These are phyloP conservation scores for Colletotrichum noveboracense DNA, from an alignment of 2,329 filamentous ascomycete genomes.

Conservation along the genomic window DNA sequence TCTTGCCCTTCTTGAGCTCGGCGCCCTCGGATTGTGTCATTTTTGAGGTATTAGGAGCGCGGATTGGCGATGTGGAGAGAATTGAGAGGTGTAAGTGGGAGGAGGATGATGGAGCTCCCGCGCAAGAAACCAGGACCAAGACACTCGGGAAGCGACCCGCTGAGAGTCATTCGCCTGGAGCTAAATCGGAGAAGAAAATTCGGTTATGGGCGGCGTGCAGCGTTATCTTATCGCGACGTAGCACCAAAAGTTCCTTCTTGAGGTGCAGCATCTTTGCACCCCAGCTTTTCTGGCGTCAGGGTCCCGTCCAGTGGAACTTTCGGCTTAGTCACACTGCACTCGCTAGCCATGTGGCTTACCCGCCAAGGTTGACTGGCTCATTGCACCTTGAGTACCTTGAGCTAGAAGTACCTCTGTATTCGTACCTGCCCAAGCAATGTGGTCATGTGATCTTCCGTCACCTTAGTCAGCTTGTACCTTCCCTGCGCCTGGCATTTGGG, in stretches of 20 bases:
- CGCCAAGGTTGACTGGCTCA: background rate
- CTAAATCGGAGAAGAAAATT: conserved; percentile 22
- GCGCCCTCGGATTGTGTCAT: conserved; percentile 34
- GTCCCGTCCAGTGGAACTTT: background rate
- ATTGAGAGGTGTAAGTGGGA: conserved; percentile 21
- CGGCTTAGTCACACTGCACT: background rate
- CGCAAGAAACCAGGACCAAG: background rate
- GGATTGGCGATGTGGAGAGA: conserved; percentile 10
- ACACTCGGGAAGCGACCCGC: conserved; percentile 1
- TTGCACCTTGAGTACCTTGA: background rate
- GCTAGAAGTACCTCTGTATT: background rate
- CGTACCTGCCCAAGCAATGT: background rate
- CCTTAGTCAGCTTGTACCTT: background rate
- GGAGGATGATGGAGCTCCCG: background rate
- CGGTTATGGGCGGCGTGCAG: background rate
- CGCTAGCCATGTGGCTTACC: background rate
- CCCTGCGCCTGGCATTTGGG: background rate
- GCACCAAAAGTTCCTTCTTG: background rate
- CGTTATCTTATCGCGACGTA: conserved; percentile 17
- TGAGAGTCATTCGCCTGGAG: background rate
- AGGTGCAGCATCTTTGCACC: background rate
- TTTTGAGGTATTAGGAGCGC: background rate
- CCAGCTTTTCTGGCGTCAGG: background rate
- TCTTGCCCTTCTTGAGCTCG: conserved; percentile 37
- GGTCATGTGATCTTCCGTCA: background rate